Evolutionary conservation across 1,284 basidiomycete species (phyloP), one percentile per base, ranked within the genome.

Genomic region (Dichomitus squalens): DNA sequence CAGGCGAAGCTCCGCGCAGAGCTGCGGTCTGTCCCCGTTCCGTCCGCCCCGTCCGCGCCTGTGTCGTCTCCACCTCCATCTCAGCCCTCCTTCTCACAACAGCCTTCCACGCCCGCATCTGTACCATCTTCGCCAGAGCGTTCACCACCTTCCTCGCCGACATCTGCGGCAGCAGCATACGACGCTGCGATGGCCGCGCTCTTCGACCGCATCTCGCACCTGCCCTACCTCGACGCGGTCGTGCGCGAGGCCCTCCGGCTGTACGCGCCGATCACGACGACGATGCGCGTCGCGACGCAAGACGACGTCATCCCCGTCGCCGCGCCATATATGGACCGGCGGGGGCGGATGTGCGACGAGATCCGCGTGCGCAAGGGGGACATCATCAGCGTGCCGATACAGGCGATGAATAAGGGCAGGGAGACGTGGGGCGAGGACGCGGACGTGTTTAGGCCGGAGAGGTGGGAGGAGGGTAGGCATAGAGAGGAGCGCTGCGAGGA

Each of bases 351-450:
- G 40, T 70, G 70, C 55, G 75, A 79, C 49, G 70, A 71, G 41
- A 73, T 88, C 53, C 73, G 76, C 39, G 70, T 89, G 52, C 74
- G 79, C 63, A 77, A 78, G 62, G 79, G 84, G 52, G 84, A 88
- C 61, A 81, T 83, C 54, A 75, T 90, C 65, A 80, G 77, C 8
- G 77, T 90, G 40, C 85, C 85, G 5, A 83, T 89, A 54, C 79
- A 80, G 69, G 82, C 82, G 12, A 78, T 90, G 63, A 90, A 93
- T 73, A 82, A 80, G 63, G 79, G 76, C 59, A 67, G 66, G 53
- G 74, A 74, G 23, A 73, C 90, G 44, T 94, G 88, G 84, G 91
- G 92, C 7, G 72, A 76, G 27, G 87, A 93, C 70, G 88, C 87
- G 21, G 69, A 74, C 35, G 75, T 76, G 61, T 92, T 92, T 75